A percentile compares a stretch with the other conserved stretches of the same genome.
Conservation (phyloP, 2,329 filamentous ascomycete genomes). For the Diaporthe citriasiana region DNA sequence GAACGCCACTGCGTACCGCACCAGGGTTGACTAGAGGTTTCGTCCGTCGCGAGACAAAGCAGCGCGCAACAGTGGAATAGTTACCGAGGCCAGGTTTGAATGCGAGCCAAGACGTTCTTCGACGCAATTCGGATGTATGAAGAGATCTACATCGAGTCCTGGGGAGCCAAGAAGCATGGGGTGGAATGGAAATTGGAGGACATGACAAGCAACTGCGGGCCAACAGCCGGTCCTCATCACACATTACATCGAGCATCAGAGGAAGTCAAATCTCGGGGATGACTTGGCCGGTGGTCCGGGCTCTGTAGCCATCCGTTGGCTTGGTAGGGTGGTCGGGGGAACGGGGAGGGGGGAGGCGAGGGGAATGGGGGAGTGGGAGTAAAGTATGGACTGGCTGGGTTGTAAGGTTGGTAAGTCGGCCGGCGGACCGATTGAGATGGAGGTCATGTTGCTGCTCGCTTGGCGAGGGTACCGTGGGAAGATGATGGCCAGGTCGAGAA, state of each 20-base stretch:
- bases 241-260: slow-evolving; percentile 25
- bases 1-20: not conserved
- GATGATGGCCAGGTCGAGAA: slow-evolving; percentile 26
- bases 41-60: not conserved
- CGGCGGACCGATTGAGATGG: slow-evolving; percentile 22
- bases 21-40: not conserved
- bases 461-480: slow-evolving; percentile 29
- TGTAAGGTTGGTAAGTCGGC: slow-evolving; percentile 15
- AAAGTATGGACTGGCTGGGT: not conserved
- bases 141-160: slow-evolving; percentile 11
- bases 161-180: not conserved
- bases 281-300: slow-evolving; percentile 31
- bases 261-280: slow-evolving; percentile 33
- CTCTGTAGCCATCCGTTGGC: slow-evolving; percentile 27
- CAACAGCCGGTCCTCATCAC: slow-evolving; percentile 28
- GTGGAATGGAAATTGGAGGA: slow-evolving; percentile 39
- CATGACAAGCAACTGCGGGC: slow-evolving; percentile 27
- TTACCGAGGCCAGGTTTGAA: not conserved
- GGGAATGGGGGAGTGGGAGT: slow-evolving; percentile 4
- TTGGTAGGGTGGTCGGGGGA: not conserved
- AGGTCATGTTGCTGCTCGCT: slow-evolving; percentile 12
- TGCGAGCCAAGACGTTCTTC: not conserved
- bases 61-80: not conserved
- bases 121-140: slow-evolving; percentile 7
- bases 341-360: not conserved